Conservation (phyloP, 2,329 filamentous ascomycete species). For the Penicillium sp. region DNA sequence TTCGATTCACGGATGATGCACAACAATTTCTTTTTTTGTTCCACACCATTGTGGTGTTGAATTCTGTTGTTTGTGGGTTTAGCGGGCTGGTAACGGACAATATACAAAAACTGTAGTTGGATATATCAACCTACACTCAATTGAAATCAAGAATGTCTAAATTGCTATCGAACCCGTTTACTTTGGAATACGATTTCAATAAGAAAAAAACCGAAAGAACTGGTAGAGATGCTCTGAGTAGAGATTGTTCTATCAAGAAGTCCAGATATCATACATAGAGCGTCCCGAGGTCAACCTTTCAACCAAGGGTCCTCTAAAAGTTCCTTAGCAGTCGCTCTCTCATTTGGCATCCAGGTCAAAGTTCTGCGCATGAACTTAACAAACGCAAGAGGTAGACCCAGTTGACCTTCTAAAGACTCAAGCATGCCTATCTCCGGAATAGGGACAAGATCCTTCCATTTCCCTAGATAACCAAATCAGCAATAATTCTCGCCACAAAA, state of each 20-base stretch:
- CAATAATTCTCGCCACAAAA: not conserved
- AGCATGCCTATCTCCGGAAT: conserved; percentile 27
- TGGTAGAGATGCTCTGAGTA: not conserved
- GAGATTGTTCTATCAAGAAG: not conserved
- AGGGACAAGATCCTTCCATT: conserved; percentile 28
- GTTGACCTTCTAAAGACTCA: conserved; percentile 17
- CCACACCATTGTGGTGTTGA: not conserved
- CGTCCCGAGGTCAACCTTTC: not conserved
- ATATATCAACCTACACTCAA: not conserved
- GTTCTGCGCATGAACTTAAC: conserved; percentile 35
- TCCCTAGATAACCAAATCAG: conserved; percentile 17
- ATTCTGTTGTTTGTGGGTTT: no score
- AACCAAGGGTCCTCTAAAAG: conserved; percentile 39
- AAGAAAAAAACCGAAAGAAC: not conserved
- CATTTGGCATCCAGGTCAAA: conserved; percentile 38
- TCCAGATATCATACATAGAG: not conserved
- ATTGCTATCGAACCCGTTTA: not conserved
- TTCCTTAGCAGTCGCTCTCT: conserved; percentile 37
- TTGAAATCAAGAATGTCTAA: not conserved
- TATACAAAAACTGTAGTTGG: no score
- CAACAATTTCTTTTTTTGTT: conserved; percentile 12
- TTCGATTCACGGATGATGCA: conserved; percentile 50
- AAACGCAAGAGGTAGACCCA: conserved; percentile 28
- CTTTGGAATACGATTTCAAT: not conserved
- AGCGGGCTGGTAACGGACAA: no score